Conservation (phyloP, 2,329 filamentous ascomycete species). For the Teratosphaeriaceae sp. region DNA sequence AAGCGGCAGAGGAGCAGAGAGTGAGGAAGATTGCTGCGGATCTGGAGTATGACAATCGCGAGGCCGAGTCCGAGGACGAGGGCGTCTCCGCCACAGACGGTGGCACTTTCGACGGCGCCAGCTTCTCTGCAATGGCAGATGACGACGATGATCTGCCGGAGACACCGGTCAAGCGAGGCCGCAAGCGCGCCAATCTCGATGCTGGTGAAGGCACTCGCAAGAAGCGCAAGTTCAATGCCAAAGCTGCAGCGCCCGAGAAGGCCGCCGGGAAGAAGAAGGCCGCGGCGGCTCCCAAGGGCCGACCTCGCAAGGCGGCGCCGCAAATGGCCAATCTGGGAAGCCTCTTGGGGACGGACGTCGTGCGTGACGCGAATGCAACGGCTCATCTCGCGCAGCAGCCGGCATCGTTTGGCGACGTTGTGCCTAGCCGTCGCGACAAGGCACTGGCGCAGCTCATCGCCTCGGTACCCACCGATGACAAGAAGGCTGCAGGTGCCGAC, state of each 20-base stretch:
- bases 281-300: constrained; percentile 7
- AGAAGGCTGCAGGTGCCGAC: constrained; percentile 25
- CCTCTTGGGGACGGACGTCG: constrained; percentile 17
- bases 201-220: constrained; percentile 1
- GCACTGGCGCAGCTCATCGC: constrained; percentile 37
- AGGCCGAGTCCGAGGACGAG: not conserved
- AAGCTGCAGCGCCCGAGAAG: not conserved
- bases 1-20: constrained; percentile 13
- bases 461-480: constrained; percentile 7
- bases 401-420: constrained; percentile 7
- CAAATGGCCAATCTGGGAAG: constrained; percentile 13
- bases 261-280: constrained; percentile 1
- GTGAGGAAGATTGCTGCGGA: constrained; percentile 14
- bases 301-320: constrained; percentile 1
- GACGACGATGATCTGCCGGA: constrained; percentile 6
- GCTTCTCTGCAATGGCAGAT: not conserved
- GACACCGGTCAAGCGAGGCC: not conserved
- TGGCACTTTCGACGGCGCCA: not conserved
- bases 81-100: constrained; percentile 1
- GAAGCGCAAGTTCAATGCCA: not conserved
- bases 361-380: constrained; percentile 17
- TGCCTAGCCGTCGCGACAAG: constrained; percentile 22
- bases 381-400: constrained; percentile 16
- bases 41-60: constrained; percentile 11
- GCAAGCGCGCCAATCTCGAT: constrained; percentile 1